phyloP scores from a whole-genome alignment of 108 stramenopile species.

The Skeletonema menzelii region DNA sequence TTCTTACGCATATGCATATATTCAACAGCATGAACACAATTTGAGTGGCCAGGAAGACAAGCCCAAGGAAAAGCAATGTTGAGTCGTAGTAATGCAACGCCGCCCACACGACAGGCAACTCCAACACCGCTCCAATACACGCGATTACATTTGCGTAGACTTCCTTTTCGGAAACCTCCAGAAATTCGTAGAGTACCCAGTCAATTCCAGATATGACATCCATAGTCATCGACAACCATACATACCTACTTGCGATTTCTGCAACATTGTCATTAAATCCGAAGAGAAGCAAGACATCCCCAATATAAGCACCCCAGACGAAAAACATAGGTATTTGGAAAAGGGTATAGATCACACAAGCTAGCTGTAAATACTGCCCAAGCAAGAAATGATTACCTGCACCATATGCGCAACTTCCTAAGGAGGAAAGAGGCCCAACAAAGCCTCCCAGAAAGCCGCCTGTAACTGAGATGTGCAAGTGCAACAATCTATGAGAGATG shows the following conservation, averaged over 20 bases:
- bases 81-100: no score
- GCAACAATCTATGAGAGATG: no score
- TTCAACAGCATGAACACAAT: no score
- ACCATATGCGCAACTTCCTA: constrained; percentile 30
- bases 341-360: constrained; percentile 6
- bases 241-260: constrained; percentile 7
- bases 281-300: constrained; percentile 19
- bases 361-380: constrained; percentile 30
- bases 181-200: no score
- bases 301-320: constrained; percentile 29
- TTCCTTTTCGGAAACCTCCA: no score
- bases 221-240: constrained; percentile 11
- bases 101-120: no score
- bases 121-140: no score
- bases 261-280: constrained; percentile 29
- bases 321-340: constrained; percentile 23
- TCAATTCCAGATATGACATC: not conserved
- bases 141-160: no score
- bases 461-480: no score
- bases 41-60: no score
- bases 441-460: constrained; percentile 33
- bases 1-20: no score
- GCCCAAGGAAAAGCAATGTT: no score
- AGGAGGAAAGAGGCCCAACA: constrained; percentile 28
- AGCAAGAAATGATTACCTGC: constrained; percentile 35